Base-by-base conservation (phyloP, 164 flowering plant genomes). In the Platanus orientalis region DNA sequence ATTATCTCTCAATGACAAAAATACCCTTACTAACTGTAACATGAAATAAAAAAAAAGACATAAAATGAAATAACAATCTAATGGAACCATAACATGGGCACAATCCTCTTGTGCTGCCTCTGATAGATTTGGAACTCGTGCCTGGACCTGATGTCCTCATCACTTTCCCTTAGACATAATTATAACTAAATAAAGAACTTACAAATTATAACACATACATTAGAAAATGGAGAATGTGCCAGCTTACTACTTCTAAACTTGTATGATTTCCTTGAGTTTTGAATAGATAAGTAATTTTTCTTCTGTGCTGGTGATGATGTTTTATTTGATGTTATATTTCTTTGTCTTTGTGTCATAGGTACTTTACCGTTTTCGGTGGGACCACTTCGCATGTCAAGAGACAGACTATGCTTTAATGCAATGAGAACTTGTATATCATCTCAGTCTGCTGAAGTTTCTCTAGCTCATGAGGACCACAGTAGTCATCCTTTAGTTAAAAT, bases 401-500 rank as follows among this genome's bases (percentile, higher is more conserved):
- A 19, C 23, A 32, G 49, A 23, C 27, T 29, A 1, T 49, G 12
- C 47, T 26, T 29, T 29, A 45, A 45, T 45, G 4, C n/a, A 66
- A 57, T 23, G 26, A 58, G 59, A 23, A 16, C 60, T 11, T 69
- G 72, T 60, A 26, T 57, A 23, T 0, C 51, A 6, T 7, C 64
- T n/a, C 62, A 57, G 21, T 52, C 51, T 0, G 55, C 62, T 16
- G 62, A 64, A 25, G 44, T 21, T 6, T 36, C 25, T 13, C 25
- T 48, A 30, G 19, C 19, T 26, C 19, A 16, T 17, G 69, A 66
- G 61, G 50, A 78, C 81, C 72, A 71, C 82, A 57, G 82, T 1
- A 45, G 20, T 16, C 20, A 19, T 19, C 49, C 49, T 45, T 16
- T 45, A 45, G 49, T 94, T 32, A 91, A 94, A 76, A 94, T 94